These are phyloP conservation scores for Leccinum sublutescens DNA, from an alignment of 768 basidiomycete genomes.

Conservation along the genomic window DNA sequence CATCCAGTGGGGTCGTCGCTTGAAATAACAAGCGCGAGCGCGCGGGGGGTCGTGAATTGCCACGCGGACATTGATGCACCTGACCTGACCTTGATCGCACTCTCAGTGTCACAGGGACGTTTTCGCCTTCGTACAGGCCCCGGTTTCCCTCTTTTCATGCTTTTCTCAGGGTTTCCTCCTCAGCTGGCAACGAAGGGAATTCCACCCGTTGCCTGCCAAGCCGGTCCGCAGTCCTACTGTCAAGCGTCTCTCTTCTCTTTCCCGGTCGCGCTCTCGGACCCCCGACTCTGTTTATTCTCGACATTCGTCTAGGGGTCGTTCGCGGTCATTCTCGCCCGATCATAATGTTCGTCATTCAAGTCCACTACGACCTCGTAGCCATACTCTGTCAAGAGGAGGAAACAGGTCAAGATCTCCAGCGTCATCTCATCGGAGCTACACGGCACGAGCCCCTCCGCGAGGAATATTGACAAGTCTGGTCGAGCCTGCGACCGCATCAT, in stretches of 20 bases:
- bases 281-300: slow-evolving; percentile 65
- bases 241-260: slow-evolving; percentile 45
- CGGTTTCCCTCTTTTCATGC: slow-evolving; percentile 4
- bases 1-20: too few relatives aligned
- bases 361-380: slow-evolving; percentile 45
- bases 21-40: too few relatives aligned
- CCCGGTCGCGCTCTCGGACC: slow-evolving; percentile 51
- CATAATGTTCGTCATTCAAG: slow-evolving; percentile 55
- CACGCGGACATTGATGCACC: too few relatives aligned
- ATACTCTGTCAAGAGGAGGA: slow-evolving; percentile 48
- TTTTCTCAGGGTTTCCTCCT: slow-evolving; percentile 9
- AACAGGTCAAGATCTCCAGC: slow-evolving; percentile 39
- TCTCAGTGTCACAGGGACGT: too few relatives aligned
- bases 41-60: too few relatives aligned
- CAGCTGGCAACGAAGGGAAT: slow-evolving; percentile 70
- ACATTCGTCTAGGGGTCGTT: slow-evolving; percentile 63
- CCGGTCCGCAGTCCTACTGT: slow-evolving; percentile 30
- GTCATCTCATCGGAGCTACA: slow-evolving; percentile 42
- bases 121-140: too few relatives aligned
- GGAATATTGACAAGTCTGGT: slow-evolving; percentile 85
- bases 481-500: slow-evolving; percentile 61
- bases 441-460: slow-evolving; percentile 32
- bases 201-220: slow-evolving; percentile 40
- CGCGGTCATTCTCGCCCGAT: slow-evolving; percentile 57
- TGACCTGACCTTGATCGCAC: too few relatives aligned